Evolutionary conservation across 352 stramenopile genomes (phyloP).

Genomic region (Pythium guiyangense): DNA sequence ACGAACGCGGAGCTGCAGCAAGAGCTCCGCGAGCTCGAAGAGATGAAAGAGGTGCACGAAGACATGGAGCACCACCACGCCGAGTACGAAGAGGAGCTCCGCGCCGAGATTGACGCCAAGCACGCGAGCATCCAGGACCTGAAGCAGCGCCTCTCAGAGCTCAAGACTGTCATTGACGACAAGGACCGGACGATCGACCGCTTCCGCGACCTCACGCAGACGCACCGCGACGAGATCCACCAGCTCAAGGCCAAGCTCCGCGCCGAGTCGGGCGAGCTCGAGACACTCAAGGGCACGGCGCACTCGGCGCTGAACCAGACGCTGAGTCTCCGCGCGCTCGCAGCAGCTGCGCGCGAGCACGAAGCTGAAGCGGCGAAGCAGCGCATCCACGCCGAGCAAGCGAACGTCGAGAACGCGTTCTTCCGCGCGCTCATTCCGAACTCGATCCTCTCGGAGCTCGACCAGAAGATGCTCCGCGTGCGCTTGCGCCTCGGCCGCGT

Average conservation of each 20-base stretch:
- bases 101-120: conserved; percentile 60
- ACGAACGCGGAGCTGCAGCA: conserved; percentile 74
- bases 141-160: conserved; percentile 43
- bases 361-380: conserved; percentile 69
- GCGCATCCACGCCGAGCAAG: conserved; percentile 59
- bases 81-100: conserved; percentile 77
- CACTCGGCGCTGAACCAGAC: conserved; percentile 73
- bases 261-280: conserved; percentile 58
- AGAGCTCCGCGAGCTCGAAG: conserved; percentile 69
- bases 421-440: conserved; percentile 59
- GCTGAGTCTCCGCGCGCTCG: conserved; percentile 56
- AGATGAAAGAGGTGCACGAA: conserved; percentile 78
- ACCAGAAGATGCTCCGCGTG: conserved; percentile 69
- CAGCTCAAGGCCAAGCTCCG: conserved; percentile 72
- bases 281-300: conserved; percentile 69
- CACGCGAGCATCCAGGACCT: conserved; percentile 48
- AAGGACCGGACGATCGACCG: conserved; percentile 76
- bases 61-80: conserved; percentile 88
- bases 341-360: conserved; percentile 52
- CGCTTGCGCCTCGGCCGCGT: conserved; percentile 62
- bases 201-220: conserved; percentile 69
- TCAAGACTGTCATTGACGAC: conserved; percentile 65
- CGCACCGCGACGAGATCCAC: conserved; percentile 69
- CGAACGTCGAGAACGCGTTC: conserved; percentile 62
- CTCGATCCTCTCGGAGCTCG: conserved; percentile 68